Evolutionary conservation across 768 basidiomycete species (phyloP), one percentile per base, ranked within the genome.

Genomic region (Exidia glandulosa): DNA sequence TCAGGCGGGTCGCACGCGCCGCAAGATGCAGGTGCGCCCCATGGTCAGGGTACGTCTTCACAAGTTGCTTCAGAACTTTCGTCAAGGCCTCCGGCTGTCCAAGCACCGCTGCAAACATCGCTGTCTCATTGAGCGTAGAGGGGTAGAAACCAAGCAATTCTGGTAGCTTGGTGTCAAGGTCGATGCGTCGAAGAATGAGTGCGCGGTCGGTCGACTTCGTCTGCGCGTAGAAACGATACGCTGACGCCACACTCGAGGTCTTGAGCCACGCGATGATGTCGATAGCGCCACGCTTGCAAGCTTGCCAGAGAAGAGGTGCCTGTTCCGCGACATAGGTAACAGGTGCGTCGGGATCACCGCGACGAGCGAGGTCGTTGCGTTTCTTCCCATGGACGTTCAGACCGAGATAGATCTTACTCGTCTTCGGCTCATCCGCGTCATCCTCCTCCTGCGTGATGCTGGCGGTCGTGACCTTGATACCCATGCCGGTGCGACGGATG

Each of bases 351-450:
- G 81, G 80, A 63, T 83, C 81, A 56, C 77, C 77, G 64, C 74
- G 77, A 57, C 66, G 71, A 0, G 79, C 79, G 9, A 84, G 72
- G 63, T 84, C 82, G 16, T 74, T 72, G 2, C 81, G 73, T 65
- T 85, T 84, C 72, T 82, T 83, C n/a, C 83, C 83, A 60, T 83
- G 81, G 25, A 85, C 80, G 59, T 78, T 78, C 45, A 86, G 72
- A 0, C 84, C 83, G 19, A 84, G 78, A 63, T 85, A 86, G 0
- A 78, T 52, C 55, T 64, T 66, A 56, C 32, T 48, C 23, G 47
- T 52, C 52, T 57, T 56, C 33, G 13, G 27, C 65, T 70, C 74
- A 65, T 77, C 75, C 58, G 68, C 63, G 62, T 77, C 76, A 62
- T 76, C 74, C 41, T 10, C 61, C n/a, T 29, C 69, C 65, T 13